Evolutionary conservation across 75 land plant species (phyloP), one percentile per base, ranked within the genome.

Genomic region (Adiantum capillusveneris): DNA sequence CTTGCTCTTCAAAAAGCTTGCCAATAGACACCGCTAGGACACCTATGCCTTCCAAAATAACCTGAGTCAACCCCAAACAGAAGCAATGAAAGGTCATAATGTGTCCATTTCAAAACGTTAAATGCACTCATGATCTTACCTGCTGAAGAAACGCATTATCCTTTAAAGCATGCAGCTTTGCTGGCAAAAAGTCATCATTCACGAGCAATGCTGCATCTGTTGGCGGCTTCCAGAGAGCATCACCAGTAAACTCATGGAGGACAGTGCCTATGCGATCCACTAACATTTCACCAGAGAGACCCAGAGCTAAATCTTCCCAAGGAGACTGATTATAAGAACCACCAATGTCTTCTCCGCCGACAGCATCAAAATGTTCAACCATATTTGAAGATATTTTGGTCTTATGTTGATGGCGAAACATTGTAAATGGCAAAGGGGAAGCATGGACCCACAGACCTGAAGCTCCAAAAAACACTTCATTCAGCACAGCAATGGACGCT

Each of bases 201-300:
- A 56, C 25, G 29, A 31, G 62, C 46, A 65, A 49, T 18, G 6
- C 27, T 57, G 46, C 31, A 39, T 66, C 30, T 48, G 66, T 20
- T 3, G 95, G 95, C 61, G 81, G 85, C 64, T 81, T 76, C 95
- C 98, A 93, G 12, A 88, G 43, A 69, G 84, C 95, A 62, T 81
- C 41, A 58, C 75, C 69, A 9, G 83, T 19, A 63, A 84, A 93
- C 42, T 93, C 98, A 66, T 93, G 90, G 11, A 88, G 37, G n/a
- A 93, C 75, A 26, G 39, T 72, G 19, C 87, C 87, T 64, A 85
- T 53, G 58, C 82, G 81, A 36, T 85, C 84, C 66, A 2, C 18
- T 53, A 53, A 25, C 21, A 3, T 6, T 53, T 26, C 24, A 26
- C 25, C 7, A 11, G 28, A 2, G 5, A 24, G 1, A 5, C 25